Base-by-base conservation (phyloP, 768 basidiomycete genomes). In the Xanthoconium stramineum region DNA sequence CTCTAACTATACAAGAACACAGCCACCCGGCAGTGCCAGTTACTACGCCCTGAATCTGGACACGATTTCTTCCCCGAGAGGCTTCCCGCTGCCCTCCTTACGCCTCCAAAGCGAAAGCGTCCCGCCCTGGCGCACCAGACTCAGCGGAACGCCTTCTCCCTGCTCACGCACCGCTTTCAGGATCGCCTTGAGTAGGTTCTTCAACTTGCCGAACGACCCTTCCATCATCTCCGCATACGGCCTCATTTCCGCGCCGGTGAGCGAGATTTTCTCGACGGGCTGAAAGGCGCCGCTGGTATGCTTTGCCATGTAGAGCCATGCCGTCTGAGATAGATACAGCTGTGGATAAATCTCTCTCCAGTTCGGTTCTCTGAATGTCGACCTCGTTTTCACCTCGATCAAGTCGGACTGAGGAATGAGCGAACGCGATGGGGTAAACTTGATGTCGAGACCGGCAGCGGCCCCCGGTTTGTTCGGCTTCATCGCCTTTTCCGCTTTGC, bases 261-360 rank as follows among this genome's bases (percentile, higher is more conserved):
- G 76, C 40, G 74, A 69, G 17, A 71, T 54, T 66, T 85, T 85
- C 49, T 77, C 71, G 8, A 86, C 71, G 11, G 71, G 66, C 5
- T 65, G 61, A 67, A 90, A 89, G 1, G 39, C 69, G 1, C 88
- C 88, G 4, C 74, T 67, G 14, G 73, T 63, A 65, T 90, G 88
- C 40, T 79, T 70, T 0, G 80, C 88, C 51, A 88, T 71, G 64
- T 81, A 84, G 55, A 84, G 76, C 61, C 82, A 78, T 2, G 78
- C 71, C 0, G 85, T 89, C 64, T 85, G 84, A 7, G 89, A 88
- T 52, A 91, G 78, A 65, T 80, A 85, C 13, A 89, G 70, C 64
- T 89, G 88, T 0, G 83, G 81, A 66, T 83, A 88, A 2, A 74
- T 71, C 13, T 87, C 84, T 30, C 63, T 72, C 86, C 86, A 89